phyloP scores from a whole-genome alignment of 139 green algal genomes.

The Volvox africanus region DNA sequence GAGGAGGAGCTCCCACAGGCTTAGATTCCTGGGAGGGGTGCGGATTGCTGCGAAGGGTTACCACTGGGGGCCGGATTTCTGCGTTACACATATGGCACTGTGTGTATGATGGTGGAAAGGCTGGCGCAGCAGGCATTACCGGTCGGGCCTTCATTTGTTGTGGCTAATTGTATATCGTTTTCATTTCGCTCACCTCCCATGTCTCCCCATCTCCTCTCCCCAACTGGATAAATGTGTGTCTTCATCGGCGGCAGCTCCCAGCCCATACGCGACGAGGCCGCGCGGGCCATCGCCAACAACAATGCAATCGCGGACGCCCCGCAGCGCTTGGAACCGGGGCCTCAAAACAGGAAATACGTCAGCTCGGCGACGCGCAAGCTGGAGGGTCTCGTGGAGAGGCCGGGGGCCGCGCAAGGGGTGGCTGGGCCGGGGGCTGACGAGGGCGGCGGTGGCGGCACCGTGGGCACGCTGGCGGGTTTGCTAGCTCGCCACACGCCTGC shows the following conservation, averaged over 20 bases:
- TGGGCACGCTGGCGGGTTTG: constrained; percentile 21
- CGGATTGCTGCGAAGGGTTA: no score
- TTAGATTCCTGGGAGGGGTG: no score
- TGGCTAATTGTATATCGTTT: no score
- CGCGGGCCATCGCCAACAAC: constrained; percentile 75
- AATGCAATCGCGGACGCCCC: constrained; percentile 68
- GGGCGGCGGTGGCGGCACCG: background rate
- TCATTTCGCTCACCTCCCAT: background rate
- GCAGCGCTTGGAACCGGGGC: constrained; percentile 38
- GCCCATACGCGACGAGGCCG: constrained; percentile 63
- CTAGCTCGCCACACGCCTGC: constrained; percentile 26
- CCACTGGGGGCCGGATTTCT: no score
- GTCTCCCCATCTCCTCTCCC: background rate
- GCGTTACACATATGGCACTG: no score
- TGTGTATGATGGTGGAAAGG: no score
- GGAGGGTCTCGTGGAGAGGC: constrained; percentile 74
- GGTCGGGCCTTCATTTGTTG: no score
- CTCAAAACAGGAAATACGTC: constrained; percentile 64
- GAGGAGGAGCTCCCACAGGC: no score
- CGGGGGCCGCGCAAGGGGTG: background rate
- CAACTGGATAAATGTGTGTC: no score
- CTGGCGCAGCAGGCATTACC: no score
- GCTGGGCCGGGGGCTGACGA: background rate
- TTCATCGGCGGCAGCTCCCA: background rate
- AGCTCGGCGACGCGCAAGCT: constrained; percentile 75